Evolutionary conservation across 2,329 filamentous ascomycete species (phyloP), one percentile per base, ranked within the genome.

Genomic region (Xylaria sp.): DNA sequence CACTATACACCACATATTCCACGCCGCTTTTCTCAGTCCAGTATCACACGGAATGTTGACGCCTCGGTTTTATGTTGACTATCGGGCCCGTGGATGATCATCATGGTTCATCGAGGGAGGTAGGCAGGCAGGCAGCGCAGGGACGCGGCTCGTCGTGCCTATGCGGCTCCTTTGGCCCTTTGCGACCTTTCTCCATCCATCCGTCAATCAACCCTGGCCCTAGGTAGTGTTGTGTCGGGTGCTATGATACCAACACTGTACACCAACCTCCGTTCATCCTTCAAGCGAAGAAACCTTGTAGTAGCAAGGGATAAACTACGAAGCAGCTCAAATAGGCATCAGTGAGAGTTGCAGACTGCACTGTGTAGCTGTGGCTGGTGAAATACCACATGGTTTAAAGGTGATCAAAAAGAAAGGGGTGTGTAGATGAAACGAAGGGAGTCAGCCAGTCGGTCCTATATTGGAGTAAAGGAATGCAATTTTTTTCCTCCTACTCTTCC

Each of bases 321-420:
- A 51, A 51, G 33, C 33, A 54, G 20, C 51, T 31, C 20, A 27
- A 54, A 38, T 6, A 10, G 33, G 20, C 51, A 3, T 6, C n/a
- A 38, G 10, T 51, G 38, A 44, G 54, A 25, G 13, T 22, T 5
- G 47, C 27, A 39, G 57, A 61, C 33, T 29, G 29, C 61, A 65
- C 61, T 67, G 65, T 67, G 65, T 38, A 61, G 22, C 22, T 67
- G 65, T 67, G 65, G 61, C 65, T 67, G 45, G 51, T 61, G 61
- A 61, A 55, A 42, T 17, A 39, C 7, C 39, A 47, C 25, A 27
- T 60, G 33, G 29, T 49, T 47, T 33, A 17, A 49, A 29, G 36
- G 31, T 7, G 25, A 59, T 38, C 17, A 20, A 39, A 5, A 15
- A 17, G 29, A 31, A 31, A 55, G 63, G 49, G 31, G 65, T 49